phyloP scores from a whole-genome alignment of 768 basidiomycete genomes.

The Boletus bicolor region DNA sequence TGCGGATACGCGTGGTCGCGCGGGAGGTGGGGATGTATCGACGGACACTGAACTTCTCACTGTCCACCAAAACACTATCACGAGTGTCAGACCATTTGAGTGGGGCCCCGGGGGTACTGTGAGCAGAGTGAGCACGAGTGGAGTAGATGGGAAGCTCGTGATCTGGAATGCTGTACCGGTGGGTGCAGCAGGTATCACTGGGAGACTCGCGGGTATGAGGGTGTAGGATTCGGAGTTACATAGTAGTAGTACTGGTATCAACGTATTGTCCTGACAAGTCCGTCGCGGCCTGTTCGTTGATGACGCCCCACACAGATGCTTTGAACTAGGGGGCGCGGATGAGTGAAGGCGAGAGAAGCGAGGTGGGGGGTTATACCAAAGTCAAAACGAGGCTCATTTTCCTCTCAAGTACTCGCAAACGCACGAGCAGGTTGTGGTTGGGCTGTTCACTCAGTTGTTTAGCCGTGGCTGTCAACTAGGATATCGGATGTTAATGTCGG shows the following conservation, averaged over 20 bases:
- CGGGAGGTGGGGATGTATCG: conserved; percentile 31
- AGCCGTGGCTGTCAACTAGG: conserved; percentile 64
- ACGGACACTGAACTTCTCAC: conserved; percentile 78
- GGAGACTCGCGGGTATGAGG: conserved; percentile 49
- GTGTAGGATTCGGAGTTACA: conserved; percentile 26
- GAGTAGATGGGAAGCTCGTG: conserved; percentile 90
- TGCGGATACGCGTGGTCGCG: conserved; percentile 73
- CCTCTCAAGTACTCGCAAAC: conserved; percentile 78
- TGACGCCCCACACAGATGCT: conserved; percentile 92
- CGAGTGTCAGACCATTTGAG: conserved; percentile 79
- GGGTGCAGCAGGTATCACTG: conserved; percentile 40
- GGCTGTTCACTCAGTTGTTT: conserved; percentile 69
- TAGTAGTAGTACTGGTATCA: conserved; percentile 13
- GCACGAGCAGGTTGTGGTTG: conserved; percentile 71
- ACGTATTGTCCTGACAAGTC: conserved; percentile 16
- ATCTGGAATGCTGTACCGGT: conserved; percentile 81
- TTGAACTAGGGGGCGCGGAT: conserved; percentile 63
- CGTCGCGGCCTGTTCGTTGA: conserved; percentile 65
- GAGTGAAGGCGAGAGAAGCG: conserved; percentile 1
- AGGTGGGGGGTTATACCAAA: conserved; percentile 47
- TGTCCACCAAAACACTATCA: conserved; percentile 98
- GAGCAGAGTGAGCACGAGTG: conserved; percentile 80
- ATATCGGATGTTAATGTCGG: not conserved
- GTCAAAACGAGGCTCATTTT: conserved; percentile 96
- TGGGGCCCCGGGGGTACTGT: conserved; percentile 50